phyloP scores from a whole-genome alignment of 768 basidiomycete species.

The Tubosaeta brunneosetosa region DNA sequence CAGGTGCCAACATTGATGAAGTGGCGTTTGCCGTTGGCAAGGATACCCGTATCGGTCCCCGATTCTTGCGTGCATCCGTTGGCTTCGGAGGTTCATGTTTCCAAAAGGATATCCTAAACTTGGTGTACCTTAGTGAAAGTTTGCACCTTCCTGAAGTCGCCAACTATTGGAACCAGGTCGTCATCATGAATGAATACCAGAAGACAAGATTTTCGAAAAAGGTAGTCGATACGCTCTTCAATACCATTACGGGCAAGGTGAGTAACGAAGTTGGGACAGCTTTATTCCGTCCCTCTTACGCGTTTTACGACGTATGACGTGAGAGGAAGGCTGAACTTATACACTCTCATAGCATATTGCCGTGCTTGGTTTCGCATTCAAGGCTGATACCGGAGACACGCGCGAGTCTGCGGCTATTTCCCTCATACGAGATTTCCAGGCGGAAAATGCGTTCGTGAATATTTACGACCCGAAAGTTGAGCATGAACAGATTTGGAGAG shows the following conservation, averaged over 20 bases:
- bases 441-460: slow-evolving; percentile 80
- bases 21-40: slow-evolving; percentile 92
- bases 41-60: slow-evolving; percentile 89
- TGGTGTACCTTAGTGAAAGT: slow-evolving; percentile 95
- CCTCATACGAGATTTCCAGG: slow-evolving; percentile 88
- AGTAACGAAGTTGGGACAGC: slow-evolving; percentile 9
- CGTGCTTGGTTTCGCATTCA: slow-evolving; percentile 97
- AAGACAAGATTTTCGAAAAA: slow-evolving; percentile 93
- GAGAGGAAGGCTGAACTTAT: not conserved
- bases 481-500: slow-evolving; percentile 82
- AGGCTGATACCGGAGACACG: slow-evolving; percentile 98
- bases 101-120: slow-evolving; percentile 99
- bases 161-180: slow-evolving; percentile 95
- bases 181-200: slow-evolving; percentile 98
- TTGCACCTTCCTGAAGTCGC: slow-evolving; percentile 95
- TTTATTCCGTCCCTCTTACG: not conserved
- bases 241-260: slow-evolving; percentile 94
- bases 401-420: slow-evolving; percentile 96
- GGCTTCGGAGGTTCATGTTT: slow-evolving; percentile 99
- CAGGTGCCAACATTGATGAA: slow-evolving; percentile 98
- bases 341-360: slow-evolving; percentile 66
- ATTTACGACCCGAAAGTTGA: slow-evolving; percentile 92
- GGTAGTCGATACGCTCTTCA: slow-evolving; percentile 97
- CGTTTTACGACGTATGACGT: not conserved
- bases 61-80: slow-evolving; percentile 92